Conservation (phyloP, 176 grass and related monocot genomes). For the Aegilops umbellulata region DNA sequence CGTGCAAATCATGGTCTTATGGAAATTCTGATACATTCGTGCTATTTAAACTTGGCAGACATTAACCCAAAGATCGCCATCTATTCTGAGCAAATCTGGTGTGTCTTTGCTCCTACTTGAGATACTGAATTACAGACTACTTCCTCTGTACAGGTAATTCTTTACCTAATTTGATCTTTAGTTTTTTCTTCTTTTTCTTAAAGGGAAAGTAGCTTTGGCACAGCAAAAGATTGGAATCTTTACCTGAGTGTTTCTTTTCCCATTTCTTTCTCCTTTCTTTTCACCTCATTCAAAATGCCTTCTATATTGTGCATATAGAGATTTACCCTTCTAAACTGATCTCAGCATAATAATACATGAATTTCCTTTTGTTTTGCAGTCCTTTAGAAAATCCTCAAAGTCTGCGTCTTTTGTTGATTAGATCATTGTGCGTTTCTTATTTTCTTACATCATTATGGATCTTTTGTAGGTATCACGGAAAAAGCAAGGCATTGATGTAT, state of each 20-base stretch:
- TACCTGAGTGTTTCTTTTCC: not conserved
- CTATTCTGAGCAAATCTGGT: constrained; percentile 92
- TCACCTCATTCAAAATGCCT: not conserved
- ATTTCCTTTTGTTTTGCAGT: not conserved
- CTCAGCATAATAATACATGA: not conserved
- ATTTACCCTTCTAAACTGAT: not conserved
- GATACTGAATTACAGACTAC: constrained; percentile 97
- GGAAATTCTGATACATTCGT: constrained; percentile 13
- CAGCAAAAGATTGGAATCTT: constrained; percentile 21
- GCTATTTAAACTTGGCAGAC: constrained; percentile 54
- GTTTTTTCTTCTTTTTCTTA: not conserved
- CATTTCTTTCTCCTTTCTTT: constrained; percentile 1
- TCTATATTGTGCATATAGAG: constrained; percentile 1
- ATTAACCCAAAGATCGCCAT: constrained; percentile 88
- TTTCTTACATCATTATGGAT: constrained; percentile 11
- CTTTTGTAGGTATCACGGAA: constrained; percentile 78
- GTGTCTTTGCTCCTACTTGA: constrained; percentile 93
- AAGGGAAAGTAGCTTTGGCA: not conserved
- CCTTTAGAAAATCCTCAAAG: not conserved
- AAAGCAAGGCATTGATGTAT: constrained; percentile 99
- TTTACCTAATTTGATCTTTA: constrained; percentile 15
- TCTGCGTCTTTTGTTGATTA: not conserved
- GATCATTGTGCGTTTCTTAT: constrained; percentile 14
- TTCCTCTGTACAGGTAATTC: constrained; percentile 86
- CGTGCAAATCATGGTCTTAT: not conserved